phyloP scores from a whole-genome alignment of 2,329 filamentous ascomycete species.

The Pyrenochaeta sp. region DNA sequence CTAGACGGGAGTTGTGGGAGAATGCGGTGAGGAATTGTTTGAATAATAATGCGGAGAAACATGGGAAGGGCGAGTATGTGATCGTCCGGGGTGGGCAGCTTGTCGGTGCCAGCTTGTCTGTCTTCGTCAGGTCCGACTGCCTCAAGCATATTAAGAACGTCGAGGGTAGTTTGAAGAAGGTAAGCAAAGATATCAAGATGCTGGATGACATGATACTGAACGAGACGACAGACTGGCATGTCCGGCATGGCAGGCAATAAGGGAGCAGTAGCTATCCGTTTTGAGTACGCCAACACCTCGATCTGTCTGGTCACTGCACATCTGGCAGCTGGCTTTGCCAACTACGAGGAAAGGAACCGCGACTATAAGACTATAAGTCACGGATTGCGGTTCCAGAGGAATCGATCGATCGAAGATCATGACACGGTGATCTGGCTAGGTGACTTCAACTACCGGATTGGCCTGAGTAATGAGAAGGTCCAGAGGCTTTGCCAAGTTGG shows the following conservation, averaged over 20 bases:
- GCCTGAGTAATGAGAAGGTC: slow-evolving; percentile 79
- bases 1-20: slow-evolving; percentile 87
- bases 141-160: slow-evolving; percentile 92
- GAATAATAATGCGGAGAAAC: slow-evolving; percentile 72
- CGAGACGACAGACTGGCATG: slow-evolving; percentile 72
- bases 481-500: slow-evolving; percentile 75
- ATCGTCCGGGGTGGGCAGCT: slow-evolving; percentile 90
- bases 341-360: slow-evolving; percentile 94
- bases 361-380: slow-evolving; percentile 91
- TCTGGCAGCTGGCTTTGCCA: slow-evolving; percentile 92
- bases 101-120: slow-evolving; percentile 89
- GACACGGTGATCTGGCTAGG: slow-evolving; percentile 90
- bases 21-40: slow-evolving; percentile 78
- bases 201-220: slow-evolving; percentile 18
- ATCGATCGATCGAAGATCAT: slow-evolving; percentile 90
- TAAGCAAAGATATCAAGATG: slow-evolving; percentile 25
- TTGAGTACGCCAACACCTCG: slow-evolving; percentile 92
- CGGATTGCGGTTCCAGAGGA: slow-evolving; percentile 89
- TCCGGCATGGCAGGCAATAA: slow-evolving; percentile 99
- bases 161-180: slow-evolving; percentile 93
- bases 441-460: slow-evolving; percentile 98
- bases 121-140: slow-evolving; percentile 84
- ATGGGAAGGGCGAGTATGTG: slow-evolving; percentile 81
- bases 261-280: slow-evolving; percentile 92
- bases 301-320: slow-evolving; percentile 97